These are phyloP conservation scores for Penicillium turbatum DNA, from an alignment of 495 filamentous ascomycete genomes.

Conservation along the genomic window DNA sequence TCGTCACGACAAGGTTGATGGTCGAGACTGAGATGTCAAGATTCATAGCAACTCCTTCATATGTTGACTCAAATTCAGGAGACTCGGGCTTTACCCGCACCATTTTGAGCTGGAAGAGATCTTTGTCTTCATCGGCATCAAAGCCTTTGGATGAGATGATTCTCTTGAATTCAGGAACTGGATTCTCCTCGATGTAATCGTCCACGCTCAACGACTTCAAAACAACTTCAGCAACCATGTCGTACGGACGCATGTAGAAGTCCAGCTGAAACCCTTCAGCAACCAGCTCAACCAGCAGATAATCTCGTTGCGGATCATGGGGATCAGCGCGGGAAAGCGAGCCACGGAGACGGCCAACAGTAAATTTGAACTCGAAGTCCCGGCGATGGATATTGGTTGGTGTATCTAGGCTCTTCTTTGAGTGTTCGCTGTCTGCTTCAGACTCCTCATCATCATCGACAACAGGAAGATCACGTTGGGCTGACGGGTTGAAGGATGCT, in stretches of 20 bases:
- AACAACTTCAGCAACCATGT: constrained; percentile 86
- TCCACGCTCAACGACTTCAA: constrained; percentile 86
- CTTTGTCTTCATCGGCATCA: constrained; percentile 64
- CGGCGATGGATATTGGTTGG: constrained; percentile 71
- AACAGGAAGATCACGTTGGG: constrained; percentile 69
- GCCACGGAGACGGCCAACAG: constrained; percentile 86
- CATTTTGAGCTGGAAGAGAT: constrained; percentile 84
- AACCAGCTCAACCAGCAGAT: constrained; percentile 82
- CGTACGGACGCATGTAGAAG: constrained; percentile 80
- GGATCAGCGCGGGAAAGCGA: constrained; percentile 85
- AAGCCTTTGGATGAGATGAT: constrained; percentile 87
- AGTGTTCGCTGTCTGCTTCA: constrained; percentile 60
- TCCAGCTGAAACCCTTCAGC: constrained; percentile 85
- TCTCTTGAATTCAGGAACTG: constrained; percentile 88
- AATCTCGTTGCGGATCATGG: constrained; percentile 68
- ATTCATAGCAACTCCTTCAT: constrained; percentile 90
- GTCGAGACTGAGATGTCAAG: constrained; percentile 89
- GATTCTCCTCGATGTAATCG: constrained; percentile 88
- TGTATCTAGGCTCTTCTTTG: constrained; percentile 52
- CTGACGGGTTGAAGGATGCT: constrained; percentile 60
- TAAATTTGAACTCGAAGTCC: constrained; percentile 93
- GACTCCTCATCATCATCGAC: constrained; percentile 73
- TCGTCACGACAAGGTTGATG: constrained; percentile 90
- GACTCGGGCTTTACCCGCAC: constrained; percentile 85
- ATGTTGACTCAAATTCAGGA: constrained; percentile 85